Conservation (phyloP, 1,139 yeast genomes). For the Tardiomyces depauwii region DNA sequence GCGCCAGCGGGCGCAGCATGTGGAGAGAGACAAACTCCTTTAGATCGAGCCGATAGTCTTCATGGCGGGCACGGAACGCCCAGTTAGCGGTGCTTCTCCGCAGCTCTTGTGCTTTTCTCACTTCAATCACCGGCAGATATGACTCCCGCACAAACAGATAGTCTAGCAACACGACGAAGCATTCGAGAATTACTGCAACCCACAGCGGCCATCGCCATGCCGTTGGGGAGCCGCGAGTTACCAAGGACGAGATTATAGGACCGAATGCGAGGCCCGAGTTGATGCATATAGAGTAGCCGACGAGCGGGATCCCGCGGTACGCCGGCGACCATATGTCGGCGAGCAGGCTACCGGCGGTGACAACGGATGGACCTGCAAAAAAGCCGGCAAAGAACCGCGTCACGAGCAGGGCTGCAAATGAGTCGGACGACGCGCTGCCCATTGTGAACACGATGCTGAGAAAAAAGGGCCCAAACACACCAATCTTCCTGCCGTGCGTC, state of each 20-base stretch:
- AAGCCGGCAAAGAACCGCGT: constrained; percentile 67
- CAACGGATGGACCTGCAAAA: constrained; percentile 60
- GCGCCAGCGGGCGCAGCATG: constrained; percentile 32
- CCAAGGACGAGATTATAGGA: constrained; percentile 45
- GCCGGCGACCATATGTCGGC: constrained; percentile 55
- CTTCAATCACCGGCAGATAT: constrained; percentile 54
- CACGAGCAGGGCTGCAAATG: constrained; percentile 48
- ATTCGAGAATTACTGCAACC: constrained; percentile 55
- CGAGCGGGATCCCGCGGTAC: constrained; percentile 62
- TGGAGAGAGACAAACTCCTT: constrained; percentile 31
- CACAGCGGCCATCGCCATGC: constrained; percentile 51
- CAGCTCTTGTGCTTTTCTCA: constrained; percentile 42
- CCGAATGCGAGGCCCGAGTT: constrained; percentile 67
- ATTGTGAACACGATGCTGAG: constrained; percentile 33
- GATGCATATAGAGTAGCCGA: constrained; percentile 59
- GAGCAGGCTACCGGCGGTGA: constrained; percentile 70
- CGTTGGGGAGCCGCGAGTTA: constrained; percentile 27
- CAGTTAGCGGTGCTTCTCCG: constrained; percentile 51
- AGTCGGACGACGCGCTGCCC: constrained; percentile 25
- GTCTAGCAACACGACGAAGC: constrained; percentile 38
- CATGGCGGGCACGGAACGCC: constrained; percentile 33
- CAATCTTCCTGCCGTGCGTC: constrained; percentile 61
- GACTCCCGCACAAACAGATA: constrained; percentile 57
- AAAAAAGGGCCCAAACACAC: constrained; percentile 51
- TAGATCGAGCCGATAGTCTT: constrained; percentile 30